phyloP scores from a whole-genome alignment of 495 filamentous ascomycete genomes.

The Aspergillus ostianus region DNA sequence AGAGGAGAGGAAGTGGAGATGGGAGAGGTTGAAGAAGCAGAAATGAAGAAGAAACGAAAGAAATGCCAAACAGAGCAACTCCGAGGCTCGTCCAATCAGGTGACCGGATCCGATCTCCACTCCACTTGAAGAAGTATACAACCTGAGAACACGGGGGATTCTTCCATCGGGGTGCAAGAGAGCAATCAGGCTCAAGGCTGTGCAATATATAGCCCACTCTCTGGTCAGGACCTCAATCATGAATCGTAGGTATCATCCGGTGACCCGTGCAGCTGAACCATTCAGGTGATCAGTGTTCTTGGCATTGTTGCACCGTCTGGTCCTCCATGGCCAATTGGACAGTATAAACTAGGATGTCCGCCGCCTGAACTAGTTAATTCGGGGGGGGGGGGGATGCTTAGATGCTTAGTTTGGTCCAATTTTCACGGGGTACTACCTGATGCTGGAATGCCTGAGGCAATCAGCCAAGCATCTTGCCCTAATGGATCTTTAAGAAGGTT shows the following conservation, averaged over 20 bases:
- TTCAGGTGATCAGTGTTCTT: conserved; percentile 2
- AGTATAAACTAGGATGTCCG: neutral
- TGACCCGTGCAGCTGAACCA: conserved; percentile 1
- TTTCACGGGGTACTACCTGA: no score
- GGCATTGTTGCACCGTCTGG: neutral
- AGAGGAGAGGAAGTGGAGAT: conserved; percentile 1
- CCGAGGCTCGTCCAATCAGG: neutral
- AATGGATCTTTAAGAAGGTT: no score
- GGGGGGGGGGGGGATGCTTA: no score
- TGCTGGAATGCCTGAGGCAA: no score
- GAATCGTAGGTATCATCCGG: neutral
- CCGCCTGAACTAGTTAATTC: neutral
- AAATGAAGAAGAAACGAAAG: neutral
- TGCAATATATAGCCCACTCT: neutral
- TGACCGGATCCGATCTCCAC: neutral
- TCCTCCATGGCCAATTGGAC: neutral
- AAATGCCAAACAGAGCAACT: neutral
- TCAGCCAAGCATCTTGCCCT: no score
- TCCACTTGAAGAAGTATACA: neutral
- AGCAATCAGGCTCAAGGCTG: neutral
- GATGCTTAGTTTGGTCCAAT: no score
- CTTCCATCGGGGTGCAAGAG: neutral
- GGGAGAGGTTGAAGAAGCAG: neutral
- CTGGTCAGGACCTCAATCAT: neutral
- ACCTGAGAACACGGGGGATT: neutral